Base-by-base conservation (phyloP, 768 basidiomycete species). In the Suillus weaverae region DNA sequence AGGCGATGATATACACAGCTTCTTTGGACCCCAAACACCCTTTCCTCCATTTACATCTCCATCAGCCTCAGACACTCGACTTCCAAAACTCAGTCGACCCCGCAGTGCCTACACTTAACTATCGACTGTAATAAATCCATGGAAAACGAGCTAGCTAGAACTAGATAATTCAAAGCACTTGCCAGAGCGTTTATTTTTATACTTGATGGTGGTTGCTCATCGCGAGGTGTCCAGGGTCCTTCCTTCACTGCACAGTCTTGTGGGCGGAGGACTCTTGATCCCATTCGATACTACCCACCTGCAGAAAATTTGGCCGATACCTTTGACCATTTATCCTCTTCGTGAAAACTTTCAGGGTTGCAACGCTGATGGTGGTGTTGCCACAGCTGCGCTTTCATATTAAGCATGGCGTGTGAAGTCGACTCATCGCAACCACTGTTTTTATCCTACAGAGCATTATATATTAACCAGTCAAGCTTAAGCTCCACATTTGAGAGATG, bases 1-100 rank as follows among this genome's bases (percentile, higher is more conserved):
- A 50, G 73, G 75, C 73, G 75, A 69, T 76, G 75, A 70, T 74
- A 73, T 74, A 73, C 76, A 76, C 76, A 26, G 72, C 75, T 65
- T 61, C 30, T 11, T 33, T 4, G 67, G 76, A 78, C 75, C 75
- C 65, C 75, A 63, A 72, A 30, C 75, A 76, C 75, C 69, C 33
- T 33, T 26, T 9, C 64, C 14, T 62, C 39, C 26, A 4, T 51
- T 60, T 53, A 16, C 51, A n/a, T 61, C 60, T 44, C 60, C 32
- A n/a, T 33, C 38, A 44, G 46, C 41, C 41, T n/a, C 60, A 61
- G 16, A 32, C 48, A n/a, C 30, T 48, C 48, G 13, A 32, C 43
- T 33, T 61, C 26, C 30, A 13, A 14, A 22, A 48, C 26, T 22
- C 32, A 33, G 32, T 38, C 36, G 20, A 53, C 16, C 18, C 2